Evolutionary conservation across 73 alveolate genomes (phyloP).

Genomic region (Paramecium primaurelia): DNA sequence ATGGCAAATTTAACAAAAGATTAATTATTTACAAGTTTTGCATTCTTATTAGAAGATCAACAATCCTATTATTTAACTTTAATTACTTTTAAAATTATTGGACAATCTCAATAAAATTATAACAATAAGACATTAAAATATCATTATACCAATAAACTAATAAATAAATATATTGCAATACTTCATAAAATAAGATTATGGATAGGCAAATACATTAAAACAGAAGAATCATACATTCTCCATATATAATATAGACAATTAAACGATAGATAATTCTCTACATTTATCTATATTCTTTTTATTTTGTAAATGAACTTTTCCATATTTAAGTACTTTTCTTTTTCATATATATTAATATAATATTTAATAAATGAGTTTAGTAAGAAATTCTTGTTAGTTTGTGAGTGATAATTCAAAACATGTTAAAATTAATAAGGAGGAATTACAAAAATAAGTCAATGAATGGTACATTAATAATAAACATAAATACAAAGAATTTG

Average conservation of each 20-base stretch:
- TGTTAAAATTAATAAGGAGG: slow-evolving; percentile 45
- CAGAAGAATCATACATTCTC: neutral
- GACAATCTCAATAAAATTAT: neutral
- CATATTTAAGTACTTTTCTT: neutral
- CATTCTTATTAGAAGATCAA: neutral
- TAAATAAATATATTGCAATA: neutral
- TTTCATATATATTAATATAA: neutral
- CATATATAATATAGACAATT: neutral
- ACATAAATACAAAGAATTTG: slow-evolving; percentile 47
- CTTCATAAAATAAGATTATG: neutral
- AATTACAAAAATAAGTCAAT: slow-evolving; percentile 18
- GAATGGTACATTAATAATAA: neutral
- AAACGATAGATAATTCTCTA: neutral
- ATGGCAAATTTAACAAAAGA: neutral
- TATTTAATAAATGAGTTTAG: neutral
- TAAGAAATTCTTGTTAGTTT: neutral
- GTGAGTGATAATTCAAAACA: slow-evolving; percentile 39
- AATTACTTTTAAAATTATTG: neutral
- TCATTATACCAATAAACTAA: neutral
- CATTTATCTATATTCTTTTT: neutral
- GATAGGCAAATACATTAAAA: neutral
- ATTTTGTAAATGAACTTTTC: neutral
- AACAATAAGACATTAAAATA: neutral
- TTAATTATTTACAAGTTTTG: neutral
- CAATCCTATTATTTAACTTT: neutral